phyloP scores from a whole-genome alignment of 345 rosid genomes.

The Syzygium jambos region DNA sequence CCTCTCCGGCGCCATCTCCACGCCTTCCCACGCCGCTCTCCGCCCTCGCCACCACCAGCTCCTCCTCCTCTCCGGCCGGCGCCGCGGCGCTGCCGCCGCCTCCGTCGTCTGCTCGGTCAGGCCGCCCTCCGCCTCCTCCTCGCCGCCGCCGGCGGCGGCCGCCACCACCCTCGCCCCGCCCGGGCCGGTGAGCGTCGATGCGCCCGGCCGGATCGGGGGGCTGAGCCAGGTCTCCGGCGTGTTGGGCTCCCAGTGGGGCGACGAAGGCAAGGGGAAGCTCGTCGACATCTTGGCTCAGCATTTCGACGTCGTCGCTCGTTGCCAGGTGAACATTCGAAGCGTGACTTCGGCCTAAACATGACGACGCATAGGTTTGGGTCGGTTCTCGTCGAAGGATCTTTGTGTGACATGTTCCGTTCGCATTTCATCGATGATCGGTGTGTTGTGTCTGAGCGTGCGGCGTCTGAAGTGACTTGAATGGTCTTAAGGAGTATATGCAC shows the following conservation, averaged over 20 bases:
- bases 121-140: slow-evolving; percentile 21
- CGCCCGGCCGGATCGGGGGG: slow-evolving; percentile 42
- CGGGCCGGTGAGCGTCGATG: slow-evolving; percentile 29
- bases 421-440: neutral
- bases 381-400: neutral
- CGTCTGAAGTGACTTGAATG: neutral
- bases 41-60: neutral
- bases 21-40: neutral
- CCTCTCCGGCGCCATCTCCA: neutral
- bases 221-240: slow-evolving; percentile 92
- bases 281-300: slow-evolving; percentile 87
- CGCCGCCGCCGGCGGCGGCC: neutral
- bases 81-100: neutral
- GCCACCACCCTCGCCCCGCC: slow-evolving; percentile 39
- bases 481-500: neutral
- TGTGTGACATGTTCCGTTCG: neutral
- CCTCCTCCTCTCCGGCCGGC: neutral
- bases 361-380: neutral
- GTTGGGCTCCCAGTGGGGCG: slow-evolving; percentile 94
- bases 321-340: slow-evolving; percentile 47
- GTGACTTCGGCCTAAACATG: neutral
- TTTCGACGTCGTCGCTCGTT: slow-evolving; percentile 94
- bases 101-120: slow-evolving; percentile 23
- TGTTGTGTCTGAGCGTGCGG: neutral
- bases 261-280: slow-evolving; percentile 97